phyloP scores from a whole-genome alignment of 192 early-diverging fungal genomes.

The Backusella westeae region DNA sequence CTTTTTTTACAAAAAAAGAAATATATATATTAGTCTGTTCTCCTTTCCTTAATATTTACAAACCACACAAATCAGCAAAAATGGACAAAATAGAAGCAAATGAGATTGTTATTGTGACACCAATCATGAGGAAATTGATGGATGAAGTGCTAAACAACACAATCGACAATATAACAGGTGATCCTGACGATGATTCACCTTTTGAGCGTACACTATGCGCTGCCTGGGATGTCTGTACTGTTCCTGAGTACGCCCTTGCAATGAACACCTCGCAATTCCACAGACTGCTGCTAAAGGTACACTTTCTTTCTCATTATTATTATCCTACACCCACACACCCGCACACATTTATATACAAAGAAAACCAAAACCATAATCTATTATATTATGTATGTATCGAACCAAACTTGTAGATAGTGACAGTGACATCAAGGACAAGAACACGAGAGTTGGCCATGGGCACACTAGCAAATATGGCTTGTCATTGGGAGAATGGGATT shows the following conservation, averaged over 20 bases:
- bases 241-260: conserved; percentile 26
- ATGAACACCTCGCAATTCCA: conserved; percentile 22
- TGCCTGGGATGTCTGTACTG: conserved; percentile 30
- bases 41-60: not conserved
- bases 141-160: conserved; percentile 13
- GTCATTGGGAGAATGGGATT: conserved; percentile 27
- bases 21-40: not conserved
- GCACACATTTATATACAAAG: not conserved
- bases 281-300: conserved; percentile 31
- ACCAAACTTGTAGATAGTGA: conserved; percentile 23
- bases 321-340: not conserved
- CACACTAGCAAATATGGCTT: conserved; percentile 37
- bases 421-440: conserved; percentile 22
- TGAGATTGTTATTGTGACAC: conserved; percentile 14
- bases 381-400: not conserved
- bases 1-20: not conserved
- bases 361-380: not conserved
- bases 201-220: conserved; percentile 33
- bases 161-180: not conserved
- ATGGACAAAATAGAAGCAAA: conserved; percentile 7
- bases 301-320: not conserved
- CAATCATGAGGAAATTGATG: conserved; percentile 22
- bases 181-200: conserved; percentile 31
- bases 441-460: conserved; percentile 37
- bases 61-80: not conserved